Percentiles rank a stretch among this genome's conserved stretches.
Conservation (phyloP, 1,284 basidiomycete genomes). For the Clitocybe nebularis region DNA sequence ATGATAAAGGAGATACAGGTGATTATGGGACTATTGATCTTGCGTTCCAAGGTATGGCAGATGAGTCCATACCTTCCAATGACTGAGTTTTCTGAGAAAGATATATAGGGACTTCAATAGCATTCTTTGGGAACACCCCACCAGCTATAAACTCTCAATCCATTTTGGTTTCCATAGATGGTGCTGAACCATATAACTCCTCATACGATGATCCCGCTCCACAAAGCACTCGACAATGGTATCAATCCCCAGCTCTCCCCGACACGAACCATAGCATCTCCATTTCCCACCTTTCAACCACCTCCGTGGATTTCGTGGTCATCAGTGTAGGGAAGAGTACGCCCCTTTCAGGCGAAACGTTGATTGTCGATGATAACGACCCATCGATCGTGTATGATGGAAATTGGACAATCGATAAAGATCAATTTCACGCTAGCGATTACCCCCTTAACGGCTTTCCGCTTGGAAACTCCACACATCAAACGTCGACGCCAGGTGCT, state of each 20-base stretch:
- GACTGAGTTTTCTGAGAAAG: background rate
- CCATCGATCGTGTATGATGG: background rate
- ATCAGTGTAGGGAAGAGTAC: background rate
- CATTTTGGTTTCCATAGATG: constrained; percentile 2
- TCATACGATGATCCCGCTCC: constrained; percentile 3
- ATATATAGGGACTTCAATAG: constrained; percentile 3
- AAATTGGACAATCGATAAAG: background rate
- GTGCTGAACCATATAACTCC: background rate
- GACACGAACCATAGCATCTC: constrained; percentile 1
- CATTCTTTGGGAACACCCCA: constrained; percentile 5
- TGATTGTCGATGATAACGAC: constrained; percentile 4
- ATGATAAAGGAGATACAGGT: constrained; percentile 4
- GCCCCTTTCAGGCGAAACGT: background rate
- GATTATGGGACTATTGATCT: constrained; percentile 8
- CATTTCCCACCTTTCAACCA: background rate
- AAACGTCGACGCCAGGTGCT: background rate
- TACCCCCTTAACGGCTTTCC: background rate
- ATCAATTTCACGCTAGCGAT: background rate
- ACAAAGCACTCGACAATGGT: constrained; percentile 1
- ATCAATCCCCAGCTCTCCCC: constrained; percentile 2
- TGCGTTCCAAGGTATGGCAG: constrained; percentile 10
- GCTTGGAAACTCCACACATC: constrained; percentile 4
- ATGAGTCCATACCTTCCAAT: background rate
- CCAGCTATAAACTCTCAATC: background rate
- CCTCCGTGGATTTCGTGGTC: constrained; percentile 4